Evolutionary conservation across 768 basidiomycete species (phyloP), one percentile per base, ranked within the genome.

Genomic region (Hygrocybe punicea): DNA sequence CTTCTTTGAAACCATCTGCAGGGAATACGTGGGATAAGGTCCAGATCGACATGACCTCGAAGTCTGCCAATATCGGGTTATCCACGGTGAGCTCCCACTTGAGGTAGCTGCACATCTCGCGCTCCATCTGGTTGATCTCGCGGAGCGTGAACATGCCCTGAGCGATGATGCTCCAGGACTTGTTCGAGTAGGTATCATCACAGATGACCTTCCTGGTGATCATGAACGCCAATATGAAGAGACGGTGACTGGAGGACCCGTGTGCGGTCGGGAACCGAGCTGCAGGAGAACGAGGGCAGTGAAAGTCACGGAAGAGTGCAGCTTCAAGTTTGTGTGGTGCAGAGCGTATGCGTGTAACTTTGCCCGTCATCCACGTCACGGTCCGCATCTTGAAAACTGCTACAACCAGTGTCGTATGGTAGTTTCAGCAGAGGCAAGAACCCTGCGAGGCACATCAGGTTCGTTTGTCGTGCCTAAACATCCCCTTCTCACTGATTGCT

Each of bases 51-150:
- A 81, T 81, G 0, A 65, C 64, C 63, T 89, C 85, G 64, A 91
- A 91, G 36, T 81, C 83, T 2, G 64, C 60, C 0, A 91, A 73
- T 0, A 84, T 84, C 0, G 75, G 65, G 0, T 84, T 81, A 51
- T 90, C 88, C 51, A 90, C 86, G 42, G 85, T 89, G 6, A 91
- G 76, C 65, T 91, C 87, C 94, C 93, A 98, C 68, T 95, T 93
- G 40, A 99, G 76, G 66, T 98, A 98, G 16, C 83, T 78, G 65
- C 81, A 93, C 87, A 97, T 93, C 73, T 95, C 93, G 17, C 92
- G 77, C 76, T 95, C 93, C 93, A 95, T 94, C 78, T 95, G 93
- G 71, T 95, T 97, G 67, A 97, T 87, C 79, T 95, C 93, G 45
- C 89, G 81, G 7, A 95, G 74, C 3, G 78, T 80, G 64, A 93